phyloP scores from a whole-genome alignment of 768 basidiomycete species.

The Xerocomellus intermedius region DNA sequence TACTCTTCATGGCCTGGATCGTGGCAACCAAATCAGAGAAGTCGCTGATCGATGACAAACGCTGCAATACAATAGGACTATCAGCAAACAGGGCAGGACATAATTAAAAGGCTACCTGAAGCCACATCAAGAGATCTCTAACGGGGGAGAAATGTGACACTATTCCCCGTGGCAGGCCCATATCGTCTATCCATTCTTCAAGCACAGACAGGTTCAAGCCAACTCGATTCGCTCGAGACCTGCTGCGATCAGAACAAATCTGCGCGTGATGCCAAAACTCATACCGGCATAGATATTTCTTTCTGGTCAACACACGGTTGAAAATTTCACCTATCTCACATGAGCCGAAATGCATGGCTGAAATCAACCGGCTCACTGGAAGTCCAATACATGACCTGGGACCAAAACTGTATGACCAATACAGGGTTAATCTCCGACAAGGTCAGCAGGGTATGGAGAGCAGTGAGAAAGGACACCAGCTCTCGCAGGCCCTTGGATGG shows the following conservation, averaged over 20 bases:
- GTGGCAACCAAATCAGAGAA: slow-evolving; percentile 88
- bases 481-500: slow-evolving; percentile 47
- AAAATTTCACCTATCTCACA: slow-evolving; percentile 68
- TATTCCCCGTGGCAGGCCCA: slow-evolving; percentile 77
- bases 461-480: slow-evolving; percentile 78
- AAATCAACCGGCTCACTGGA: slow-evolving; percentile 62
- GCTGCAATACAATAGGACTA: slow-evolving; percentile 40
- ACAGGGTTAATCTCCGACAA: slow-evolving; percentile 90
- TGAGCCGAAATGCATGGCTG: slow-evolving; percentile 2
- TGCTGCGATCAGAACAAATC: slow-evolving; percentile 12
- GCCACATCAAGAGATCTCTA: slow-evolving; percentile 79
- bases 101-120: slow-evolving; percentile 54
- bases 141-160: slow-evolving; percentile 81
- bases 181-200: slow-evolving; percentile 89
- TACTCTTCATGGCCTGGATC: slow-evolving; percentile 78
- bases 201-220: slow-evolving; percentile 79
- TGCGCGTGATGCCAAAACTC: slow-evolving; percentile 9
- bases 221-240: slow-evolving; percentile 87
- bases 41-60: slow-evolving; percentile 81
- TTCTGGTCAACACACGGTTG: slow-evolving; percentile 83
- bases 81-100: slow-evolving; percentile 1
- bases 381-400: slow-evolving; percentile 98
- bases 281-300: slow-evolving; percentile 91
- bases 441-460: slow-evolving; percentile 78
- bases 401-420: slow-evolving; percentile 87